Conservation (phyloP, 257 asterid genomes). For the Ilex asprella region DNA sequence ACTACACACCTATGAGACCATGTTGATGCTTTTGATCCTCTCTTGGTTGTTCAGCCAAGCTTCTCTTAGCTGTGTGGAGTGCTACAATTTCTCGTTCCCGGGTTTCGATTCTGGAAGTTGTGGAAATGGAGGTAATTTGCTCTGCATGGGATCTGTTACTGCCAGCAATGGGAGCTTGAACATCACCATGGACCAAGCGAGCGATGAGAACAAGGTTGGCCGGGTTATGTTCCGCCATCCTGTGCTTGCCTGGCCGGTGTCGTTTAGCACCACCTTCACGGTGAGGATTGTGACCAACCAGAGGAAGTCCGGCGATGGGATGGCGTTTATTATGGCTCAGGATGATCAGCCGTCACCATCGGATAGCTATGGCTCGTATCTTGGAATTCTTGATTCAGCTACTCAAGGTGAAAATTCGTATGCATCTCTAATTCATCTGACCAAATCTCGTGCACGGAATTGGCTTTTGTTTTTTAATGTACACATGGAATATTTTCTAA, state of each 20-base stretch:
- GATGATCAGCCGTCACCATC: slow-evolving; percentile 51
- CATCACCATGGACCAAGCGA: slow-evolving; percentile 30
- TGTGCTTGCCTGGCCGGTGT: slow-evolving; percentile 45
- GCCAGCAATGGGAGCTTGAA: slow-evolving; percentile 33
- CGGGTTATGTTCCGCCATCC: slow-evolving; percentile 44
- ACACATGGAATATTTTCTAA: too few relatives aligned
- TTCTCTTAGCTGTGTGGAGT: slow-evolving; percentile 19
- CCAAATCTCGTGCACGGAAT: too few relatives aligned
- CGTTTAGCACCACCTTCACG: slow-evolving; percentile 50
- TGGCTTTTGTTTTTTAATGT: too few relatives aligned
- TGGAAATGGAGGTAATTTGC: slow-evolving; percentile 20
- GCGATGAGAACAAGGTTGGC: slow-evolving; percentile 26
- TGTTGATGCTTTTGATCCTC: slow-evolving; percentile 21
- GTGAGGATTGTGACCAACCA: slow-evolving; percentile 36
- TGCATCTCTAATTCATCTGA: not conserved
- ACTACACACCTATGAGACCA: slow-evolving; percentile 2
- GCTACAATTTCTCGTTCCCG: slow-evolving; percentile 45
- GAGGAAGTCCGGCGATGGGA: slow-evolving; percentile 52
- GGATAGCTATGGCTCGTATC: slow-evolving; percentile 52
- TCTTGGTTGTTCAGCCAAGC: slow-evolving; percentile 25
- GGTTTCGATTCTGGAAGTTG: slow-evolving; percentile 43
- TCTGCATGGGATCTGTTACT: slow-evolving; percentile 57
- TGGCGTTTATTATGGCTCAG: slow-evolving; percentile 52
- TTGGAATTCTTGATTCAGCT: slow-evolving; percentile 61
- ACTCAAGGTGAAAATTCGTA: slow-evolving; percentile 41